phyloP scores from a whole-genome alignment of 768 basidiomycete genomes.

The Boletales sp. region DNA sequence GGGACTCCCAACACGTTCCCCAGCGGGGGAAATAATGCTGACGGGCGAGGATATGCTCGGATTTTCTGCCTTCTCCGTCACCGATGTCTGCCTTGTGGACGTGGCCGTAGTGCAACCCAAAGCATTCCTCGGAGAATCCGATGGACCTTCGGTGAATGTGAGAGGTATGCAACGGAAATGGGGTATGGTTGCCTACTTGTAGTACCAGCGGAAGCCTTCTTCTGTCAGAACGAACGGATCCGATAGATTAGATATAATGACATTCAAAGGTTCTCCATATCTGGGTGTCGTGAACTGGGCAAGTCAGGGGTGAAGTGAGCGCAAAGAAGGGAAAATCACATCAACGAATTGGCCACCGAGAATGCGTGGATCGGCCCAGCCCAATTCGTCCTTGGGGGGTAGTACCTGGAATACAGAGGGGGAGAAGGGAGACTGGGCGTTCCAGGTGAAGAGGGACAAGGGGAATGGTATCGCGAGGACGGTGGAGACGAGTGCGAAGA shows the following conservation, averaged over 20 bases:
- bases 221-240: slow-evolving; percentile 81
- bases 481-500: slow-evolving; percentile 9
- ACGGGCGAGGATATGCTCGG: slow-evolving; percentile 68
- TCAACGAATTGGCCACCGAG: slow-evolving; percentile 75
- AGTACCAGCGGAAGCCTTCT: slow-evolving; percentile 61
- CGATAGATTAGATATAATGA: slow-evolving; percentile 74
- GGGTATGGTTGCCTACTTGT: slow-evolving; percentile 43
- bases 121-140: slow-evolving; percentile 79
- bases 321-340: slow-evolving; percentile 39
- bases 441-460: slow-evolving; percentile 1
- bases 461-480: slow-evolving; percentile 15
- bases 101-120: slow-evolving; percentile 73
- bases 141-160: slow-evolving; percentile 51
- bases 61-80: slow-evolving; percentile 70
- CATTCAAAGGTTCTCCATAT: slow-evolving; percentile 79
- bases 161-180: not conserved
- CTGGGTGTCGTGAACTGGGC: slow-evolving; percentile 58
- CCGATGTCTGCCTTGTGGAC: slow-evolving; percentile 80
- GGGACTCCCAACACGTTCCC: slow-evolving; percentile 88
- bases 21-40: slow-evolving; percentile 75
- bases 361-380: slow-evolving; percentile 66
- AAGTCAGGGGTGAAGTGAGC: not conserved
- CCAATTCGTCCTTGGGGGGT: slow-evolving; percentile 26
- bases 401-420: slow-evolving; percentile 2
- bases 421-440: slow-evolving; percentile 8